Conservation (phyloP, 106 monocot species). For the Narthecium ossifragum region DNA sequence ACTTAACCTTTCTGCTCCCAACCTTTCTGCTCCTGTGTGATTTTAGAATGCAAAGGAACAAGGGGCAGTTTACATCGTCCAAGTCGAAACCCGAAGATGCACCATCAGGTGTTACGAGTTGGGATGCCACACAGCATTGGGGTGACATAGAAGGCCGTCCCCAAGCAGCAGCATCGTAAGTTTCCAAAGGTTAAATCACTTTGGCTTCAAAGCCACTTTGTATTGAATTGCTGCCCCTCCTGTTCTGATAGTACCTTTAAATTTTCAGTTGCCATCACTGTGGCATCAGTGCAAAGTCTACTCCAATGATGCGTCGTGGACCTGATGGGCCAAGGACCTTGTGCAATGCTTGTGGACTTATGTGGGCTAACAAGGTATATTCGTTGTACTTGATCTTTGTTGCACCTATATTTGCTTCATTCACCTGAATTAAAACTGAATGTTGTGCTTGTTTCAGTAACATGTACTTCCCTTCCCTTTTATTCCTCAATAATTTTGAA, state of each 20-base stretch:
- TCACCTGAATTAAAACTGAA: neutral
- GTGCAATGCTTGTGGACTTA: slow-evolving; percentile 76
- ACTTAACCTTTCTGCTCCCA: neutral
- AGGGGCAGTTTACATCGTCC: slow-evolving; percentile 89
- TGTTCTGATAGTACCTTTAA: neutral
- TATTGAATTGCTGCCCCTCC: too few relatives aligned
- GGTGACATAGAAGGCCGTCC: slow-evolving; percentile 48
- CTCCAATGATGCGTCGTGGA: slow-evolving; percentile 77
- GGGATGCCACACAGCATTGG: slow-evolving; percentile 62
- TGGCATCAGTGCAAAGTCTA: slow-evolving; percentile 37
- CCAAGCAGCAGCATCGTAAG: slow-evolving; percentile 67
- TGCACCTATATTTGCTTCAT: neutral
- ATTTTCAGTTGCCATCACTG: slow-evolving; percentile 65
- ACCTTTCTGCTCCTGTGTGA: neutral
- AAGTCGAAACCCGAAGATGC: slow-evolving; percentile 81
- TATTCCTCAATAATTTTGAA: too few relatives aligned
- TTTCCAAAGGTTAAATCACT: neutral
- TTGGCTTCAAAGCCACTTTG: too few relatives aligned
- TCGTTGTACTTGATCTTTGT: too few relatives aligned
- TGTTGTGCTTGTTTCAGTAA: too few relatives aligned
- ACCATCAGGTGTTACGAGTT: slow-evolving; percentile 25
- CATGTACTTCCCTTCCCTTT: too few relatives aligned
- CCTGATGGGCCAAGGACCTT: slow-evolving; percentile 71
- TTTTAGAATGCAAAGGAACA: slow-evolving; percentile 83
- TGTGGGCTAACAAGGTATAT: slow-evolving; percentile 77